A percentile compares a stretch with the other conserved stretches of the same genome.
Evolutionary conservation across 768 basidiomycete genomes (phyloP).

Genomic region (Serpula lacrymans): DNA sequence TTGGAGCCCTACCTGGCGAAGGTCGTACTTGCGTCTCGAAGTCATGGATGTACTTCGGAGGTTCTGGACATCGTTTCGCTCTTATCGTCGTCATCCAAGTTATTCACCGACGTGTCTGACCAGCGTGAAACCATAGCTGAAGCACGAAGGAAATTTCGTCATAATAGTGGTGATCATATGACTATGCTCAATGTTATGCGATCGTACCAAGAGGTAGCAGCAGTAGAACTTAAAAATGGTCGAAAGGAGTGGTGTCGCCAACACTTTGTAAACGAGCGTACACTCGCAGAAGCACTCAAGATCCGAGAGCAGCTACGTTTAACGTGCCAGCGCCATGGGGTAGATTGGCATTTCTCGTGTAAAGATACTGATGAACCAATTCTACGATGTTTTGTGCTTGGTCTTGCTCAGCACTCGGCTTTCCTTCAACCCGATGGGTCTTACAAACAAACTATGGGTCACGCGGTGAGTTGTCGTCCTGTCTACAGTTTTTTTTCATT

Average conservation of each 20-base stretch:
- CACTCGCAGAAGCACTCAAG: constrained; percentile 72
- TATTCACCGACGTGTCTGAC: constrained; percentile 76
- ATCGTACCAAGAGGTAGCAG: constrained; percentile 71
- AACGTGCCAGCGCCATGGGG: constrained; percentile 54
- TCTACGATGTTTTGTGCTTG: constrained; percentile 67
- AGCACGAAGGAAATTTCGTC: constrained; percentile 74
- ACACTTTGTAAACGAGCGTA: constrained; percentile 80
- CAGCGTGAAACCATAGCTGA: constrained; percentile 70
- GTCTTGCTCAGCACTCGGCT: constrained; percentile 81
- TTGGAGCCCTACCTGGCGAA: constrained; percentile 85
- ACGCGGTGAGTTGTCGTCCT: constrained; percentile 42
- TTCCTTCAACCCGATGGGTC: constrained; percentile 80
- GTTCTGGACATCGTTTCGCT: constrained; percentile 84
- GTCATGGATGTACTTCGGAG: constrained; percentile 69
- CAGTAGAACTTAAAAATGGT: constrained; percentile 41
- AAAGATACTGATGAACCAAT: constrained; percentile 68
- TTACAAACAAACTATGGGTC: constrained; percentile 81
- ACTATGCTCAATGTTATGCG: constrained; percentile 84
- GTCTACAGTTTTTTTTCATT: not conserved
- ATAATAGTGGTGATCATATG: constrained; percentile 87
- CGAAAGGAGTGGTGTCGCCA: constrained; percentile 78
- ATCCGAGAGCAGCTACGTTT: constrained; percentile 77
- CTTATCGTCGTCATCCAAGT: constrained; percentile 73
- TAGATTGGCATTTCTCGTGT: constrained; percentile 58
- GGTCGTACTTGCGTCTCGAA: constrained; percentile 73